Evolutionary conservation across 345 rosid genomes (phyloP).

Genomic region (Euphorbia pulcherrima): DNA sequence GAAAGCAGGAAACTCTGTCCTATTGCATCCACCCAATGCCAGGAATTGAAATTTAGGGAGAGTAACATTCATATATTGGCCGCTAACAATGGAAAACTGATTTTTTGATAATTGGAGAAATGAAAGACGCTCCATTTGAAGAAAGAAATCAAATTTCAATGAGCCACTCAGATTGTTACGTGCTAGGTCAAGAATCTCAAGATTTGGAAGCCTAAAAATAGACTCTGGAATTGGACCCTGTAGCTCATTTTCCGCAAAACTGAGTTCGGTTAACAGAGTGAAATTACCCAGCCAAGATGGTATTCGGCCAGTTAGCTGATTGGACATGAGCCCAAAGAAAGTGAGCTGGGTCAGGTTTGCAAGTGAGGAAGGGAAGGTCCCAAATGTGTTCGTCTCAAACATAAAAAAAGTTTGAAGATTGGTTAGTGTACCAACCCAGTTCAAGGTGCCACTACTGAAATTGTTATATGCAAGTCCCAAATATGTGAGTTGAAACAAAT

Average conservation of each 20-base stretch:
- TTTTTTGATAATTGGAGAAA: neutral
- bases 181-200: neutral
- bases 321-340: neutral
- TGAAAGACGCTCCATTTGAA: neutral
- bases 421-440: neutral
- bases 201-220: constrained; percentile 13
- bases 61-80: neutral
- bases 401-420: neutral
- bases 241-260: constrained; percentile 1
- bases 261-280: neutral
- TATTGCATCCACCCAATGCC: constrained; percentile 14
- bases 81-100: neutral
- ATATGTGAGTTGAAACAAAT: constrained; percentile 1
- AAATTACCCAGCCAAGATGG: constrained; percentile 11
- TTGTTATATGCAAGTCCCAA: neutral
- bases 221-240: constrained; percentile 22
- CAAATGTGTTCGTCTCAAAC: neutral
- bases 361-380: neutral
- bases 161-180: constrained; percentile 19
- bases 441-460: neutral
- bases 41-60: neutral
- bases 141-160: constrained; percentile 13
- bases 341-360: neutral
- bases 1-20: constrained; percentile 17
- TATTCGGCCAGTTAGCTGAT: constrained; percentile 1